These are phyloP conservation scores for Rubus parviflorus DNA, from an alignment of 306 rosid genomes.

Conservation along the genomic window DNA sequence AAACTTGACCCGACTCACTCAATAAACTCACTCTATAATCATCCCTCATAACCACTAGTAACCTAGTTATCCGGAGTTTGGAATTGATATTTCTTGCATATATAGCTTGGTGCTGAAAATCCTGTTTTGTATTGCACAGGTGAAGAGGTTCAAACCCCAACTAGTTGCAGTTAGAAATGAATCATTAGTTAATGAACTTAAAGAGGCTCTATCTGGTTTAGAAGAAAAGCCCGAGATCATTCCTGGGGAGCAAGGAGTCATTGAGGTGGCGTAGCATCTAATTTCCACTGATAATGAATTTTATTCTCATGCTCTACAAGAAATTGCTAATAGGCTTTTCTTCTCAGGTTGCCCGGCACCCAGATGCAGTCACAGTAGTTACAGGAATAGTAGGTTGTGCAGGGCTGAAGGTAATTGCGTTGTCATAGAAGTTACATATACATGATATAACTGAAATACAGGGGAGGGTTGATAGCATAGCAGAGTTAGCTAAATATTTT, in stretches of 20 bases:
- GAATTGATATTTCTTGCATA: background rate
- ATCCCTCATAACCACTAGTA: slow-evolving; percentile 6
- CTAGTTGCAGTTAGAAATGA: slow-evolving; percentile 88
- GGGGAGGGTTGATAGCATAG: background rate
- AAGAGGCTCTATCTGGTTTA: slow-evolving; percentile 78
- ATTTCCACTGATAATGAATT: slow-evolving; percentile 22
- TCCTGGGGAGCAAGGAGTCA: slow-evolving; percentile 94
- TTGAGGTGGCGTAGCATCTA: slow-evolving; percentile 62
- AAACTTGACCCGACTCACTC: background rate
- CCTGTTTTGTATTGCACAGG: slow-evolving; percentile 45
- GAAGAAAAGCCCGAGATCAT: slow-evolving; percentile 90
- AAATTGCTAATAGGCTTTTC: slow-evolving; percentile 16
- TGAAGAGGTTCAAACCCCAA: slow-evolving; percentile 86
- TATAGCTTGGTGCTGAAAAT: background rate
- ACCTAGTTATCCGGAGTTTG: slow-evolving; percentile 7
- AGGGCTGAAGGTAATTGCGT: slow-evolving; percentile 74
- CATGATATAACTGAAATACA: slow-evolving; percentile 12
- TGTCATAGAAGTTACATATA: background rate
- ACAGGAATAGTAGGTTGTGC: slow-evolving; percentile 99
- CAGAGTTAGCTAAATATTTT: background rate
- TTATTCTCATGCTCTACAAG: slow-evolving; percentile 17
- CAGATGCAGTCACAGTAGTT: slow-evolving; percentile 89
- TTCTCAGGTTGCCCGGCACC: slow-evolving; percentile 95
- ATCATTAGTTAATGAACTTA: slow-evolving; percentile 75
- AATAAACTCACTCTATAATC: background rate